Evolutionary conservation across 2,329 filamentous ascomycete species (phyloP).

Genomic region (Aspergillus ibericus): DNA sequence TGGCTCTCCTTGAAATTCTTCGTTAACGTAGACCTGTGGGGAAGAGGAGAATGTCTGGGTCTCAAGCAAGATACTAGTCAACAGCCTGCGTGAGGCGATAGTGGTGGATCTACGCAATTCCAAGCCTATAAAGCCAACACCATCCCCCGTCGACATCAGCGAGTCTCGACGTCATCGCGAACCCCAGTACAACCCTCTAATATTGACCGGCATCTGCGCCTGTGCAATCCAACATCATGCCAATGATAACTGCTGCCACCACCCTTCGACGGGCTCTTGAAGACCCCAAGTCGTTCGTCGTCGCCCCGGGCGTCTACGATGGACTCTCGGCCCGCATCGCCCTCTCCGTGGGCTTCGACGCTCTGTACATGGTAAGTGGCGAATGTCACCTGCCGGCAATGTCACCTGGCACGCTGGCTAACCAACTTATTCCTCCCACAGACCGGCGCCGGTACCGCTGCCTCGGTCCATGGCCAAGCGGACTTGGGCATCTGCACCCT

Average conservation of each 20-base stretch:
- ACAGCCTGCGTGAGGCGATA: not conserved
- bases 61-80: not conserved
- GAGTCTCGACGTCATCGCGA: not conserved
- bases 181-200: not conserved
- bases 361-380: slow-evolving; percentile 51
- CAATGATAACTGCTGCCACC: slow-evolving; percentile 28
- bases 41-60: not conserved
- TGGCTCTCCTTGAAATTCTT: not conserved
- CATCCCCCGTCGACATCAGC: not conserved
- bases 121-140: not conserved
- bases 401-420: not conserved
- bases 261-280: slow-evolving; percentile 35
- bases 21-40: not conserved
- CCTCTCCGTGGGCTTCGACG: slow-evolving; percentile 50
- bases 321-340: slow-evolving; percentile 52
- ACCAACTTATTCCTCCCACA: slow-evolving; percentile 18
- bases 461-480: slow-evolving; percentile 50
- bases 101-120: not conserved
- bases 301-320: slow-evolving; percentile 54
- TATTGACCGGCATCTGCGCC: not conserved
- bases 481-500: slow-evolving; percentile 54
- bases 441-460: slow-evolving; percentile 54
- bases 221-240: slow-evolving; percentile 20
- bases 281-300: slow-evolving; percentile 41
- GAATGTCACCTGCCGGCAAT: not conserved